A percentile compares a stretch with the other conserved stretches of the same genome.
These are phyloP conservation scores for Plantago ovata DNA, from an alignment of 257 asterid genomes.

Conservation along the genomic window DNA sequence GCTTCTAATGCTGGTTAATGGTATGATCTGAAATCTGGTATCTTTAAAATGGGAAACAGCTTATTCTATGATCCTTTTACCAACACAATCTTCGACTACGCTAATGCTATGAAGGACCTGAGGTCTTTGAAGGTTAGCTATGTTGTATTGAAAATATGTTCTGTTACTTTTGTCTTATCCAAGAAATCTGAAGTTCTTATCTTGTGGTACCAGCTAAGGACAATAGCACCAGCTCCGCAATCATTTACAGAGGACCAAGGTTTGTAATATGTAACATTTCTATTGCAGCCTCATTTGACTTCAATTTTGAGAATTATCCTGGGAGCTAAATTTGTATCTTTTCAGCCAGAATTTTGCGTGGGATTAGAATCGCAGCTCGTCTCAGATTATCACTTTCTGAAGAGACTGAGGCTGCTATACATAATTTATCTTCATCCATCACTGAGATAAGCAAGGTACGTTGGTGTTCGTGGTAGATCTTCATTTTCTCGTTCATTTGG, in stretches of 20 bases:
- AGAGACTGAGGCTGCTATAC: slow-evolving; percentile 71
- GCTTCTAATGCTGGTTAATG: slow-evolving; percentile 12
- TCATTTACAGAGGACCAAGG: slow-evolving; percentile 90
- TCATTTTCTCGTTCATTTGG: background rate
- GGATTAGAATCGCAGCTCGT: slow-evolving; percentile 94
- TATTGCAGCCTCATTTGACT: slow-evolving; percentile 11
- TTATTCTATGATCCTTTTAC: slow-evolving; percentile 72
- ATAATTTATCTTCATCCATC: slow-evolving; percentile 51
- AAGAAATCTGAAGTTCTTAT: slow-evolving; percentile 20
- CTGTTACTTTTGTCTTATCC: slow-evolving; percentile 10
- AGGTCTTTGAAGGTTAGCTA: slow-evolving; percentile 59
- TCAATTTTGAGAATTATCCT: slow-evolving; percentile 1
- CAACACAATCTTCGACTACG: slow-evolving; percentile 64
- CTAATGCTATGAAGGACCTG: slow-evolving; percentile 65
- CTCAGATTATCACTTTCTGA: slow-evolving; percentile 65
- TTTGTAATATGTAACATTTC: slow-evolving; percentile 30
- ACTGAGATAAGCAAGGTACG: slow-evolving; percentile 49
- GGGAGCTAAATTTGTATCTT: slow-evolving; percentile 13
- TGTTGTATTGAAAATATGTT: slow-evolving; percentile 5
- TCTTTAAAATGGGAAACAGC: slow-evolving; percentile 50
- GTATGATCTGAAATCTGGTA: slow-evolving; percentile 24
- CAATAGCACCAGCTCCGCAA: slow-evolving; percentile 64
- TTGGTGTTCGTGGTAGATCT: slow-evolving; percentile 5
- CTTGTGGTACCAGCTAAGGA: slow-evolving; percentile 58
- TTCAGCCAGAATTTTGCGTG: slow-evolving; percentile 94